Evolutionary conservation across 805 yeast genomes (phyloP), one percentile per base, ranked within the genome.

Genomic region (Priceomyces melissophilus): DNA sequence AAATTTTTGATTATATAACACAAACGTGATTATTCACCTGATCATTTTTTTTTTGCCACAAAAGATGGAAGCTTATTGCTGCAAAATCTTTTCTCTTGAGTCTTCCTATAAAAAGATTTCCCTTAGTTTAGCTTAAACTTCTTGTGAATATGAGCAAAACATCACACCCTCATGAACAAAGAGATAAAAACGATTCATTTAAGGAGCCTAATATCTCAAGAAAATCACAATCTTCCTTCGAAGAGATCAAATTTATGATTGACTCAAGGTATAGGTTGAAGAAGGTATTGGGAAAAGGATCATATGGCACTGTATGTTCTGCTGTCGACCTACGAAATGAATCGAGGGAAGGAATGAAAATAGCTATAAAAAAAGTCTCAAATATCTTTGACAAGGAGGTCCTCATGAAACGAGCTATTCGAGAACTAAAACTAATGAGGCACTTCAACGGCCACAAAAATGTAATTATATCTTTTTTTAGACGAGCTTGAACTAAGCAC

Each of bases 361-460:
- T 89, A 11, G 97, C 96, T 7, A 82, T 90, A 39, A 90, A 90
- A 59, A 87, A 87, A 55, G 85, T 90, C 10, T 74, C 81, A 30
- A 76, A 77, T 47, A 85, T 88, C 17, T 84, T 86, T 53, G 68
- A 69, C 32, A 78, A 78, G 48, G 86, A 81, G 35, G 78, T 84
- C 3, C 70, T 88, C 37, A 55, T 87, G 52, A 82, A 81, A 48
- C 68, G 97, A 46, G 96, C 96, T 0, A 71, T 88, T 5, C 69
- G 98, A 45, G 98, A 90, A 61, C 63, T 90, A 48, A 80, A 82
- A 54, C 69, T 90, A 41, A 81, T 90, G 90, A 75, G 77, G 30
- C 87, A 79, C 55, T 85, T 90, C 58, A 79, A 80, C 46, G 97
- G 97, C 10, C 96, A 89, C 62, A 81, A 76, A 48, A 88, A 90